These are phyloP conservation scores for Aspergillus biplanus DNA, from an alignment of 495 filamentous ascomycete genomes.

Conservation along the genomic window DNA sequence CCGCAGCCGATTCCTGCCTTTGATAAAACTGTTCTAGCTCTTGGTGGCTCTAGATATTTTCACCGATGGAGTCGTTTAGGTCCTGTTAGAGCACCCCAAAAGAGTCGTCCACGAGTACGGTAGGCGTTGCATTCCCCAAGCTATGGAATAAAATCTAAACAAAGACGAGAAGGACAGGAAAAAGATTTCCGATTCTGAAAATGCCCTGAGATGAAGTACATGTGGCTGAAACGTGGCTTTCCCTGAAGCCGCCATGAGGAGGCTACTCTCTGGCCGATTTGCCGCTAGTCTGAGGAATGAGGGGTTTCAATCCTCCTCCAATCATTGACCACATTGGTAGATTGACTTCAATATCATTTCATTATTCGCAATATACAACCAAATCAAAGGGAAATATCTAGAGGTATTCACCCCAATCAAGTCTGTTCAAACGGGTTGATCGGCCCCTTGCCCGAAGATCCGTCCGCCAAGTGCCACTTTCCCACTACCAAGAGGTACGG, in stretches of 20 bases:
- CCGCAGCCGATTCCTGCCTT: no score
- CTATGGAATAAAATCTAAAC: no score
- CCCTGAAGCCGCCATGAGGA: background rate
- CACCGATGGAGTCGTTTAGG: no score
- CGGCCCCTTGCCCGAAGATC: background rate
- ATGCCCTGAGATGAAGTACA: background rate
- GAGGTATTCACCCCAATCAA: background rate
- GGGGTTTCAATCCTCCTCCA: background rate
- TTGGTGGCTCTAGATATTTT: background rate
- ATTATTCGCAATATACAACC: background rate
- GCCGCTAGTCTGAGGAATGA: background rate
- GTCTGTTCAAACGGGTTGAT: background rate
- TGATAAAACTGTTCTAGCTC: no score
- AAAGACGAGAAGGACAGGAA: no score
- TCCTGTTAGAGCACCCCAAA: no score
- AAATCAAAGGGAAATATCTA: no score
- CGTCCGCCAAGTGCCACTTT: background rate
- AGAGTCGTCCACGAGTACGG: no score
- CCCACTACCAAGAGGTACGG: background rate
- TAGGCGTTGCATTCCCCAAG: no score
- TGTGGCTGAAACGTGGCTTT: constrained; percentile 5
- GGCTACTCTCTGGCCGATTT: background rate
- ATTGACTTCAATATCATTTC: background rate
- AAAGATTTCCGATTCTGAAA: no score
- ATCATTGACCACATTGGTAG: background rate